Percentiles rank a stretch among this genome's conserved stretches.
Evolutionary conservation across 371 early-diverging fungal genomes (phyloP).

Genomic region (Dichotomocladium elegans): DNA sequence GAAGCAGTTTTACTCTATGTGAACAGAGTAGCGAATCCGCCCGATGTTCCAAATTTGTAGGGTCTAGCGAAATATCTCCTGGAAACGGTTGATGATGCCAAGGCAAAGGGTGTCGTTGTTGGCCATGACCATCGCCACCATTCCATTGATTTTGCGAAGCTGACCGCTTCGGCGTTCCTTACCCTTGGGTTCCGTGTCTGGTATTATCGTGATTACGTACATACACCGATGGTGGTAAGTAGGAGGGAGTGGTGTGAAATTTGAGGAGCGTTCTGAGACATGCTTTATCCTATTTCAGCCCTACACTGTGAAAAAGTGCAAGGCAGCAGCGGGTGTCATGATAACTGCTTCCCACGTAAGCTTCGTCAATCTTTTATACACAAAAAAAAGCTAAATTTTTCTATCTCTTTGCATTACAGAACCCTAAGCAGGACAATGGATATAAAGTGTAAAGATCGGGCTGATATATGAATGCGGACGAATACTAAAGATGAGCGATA

Average conservation of each 20-base stretch:
- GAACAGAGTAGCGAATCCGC: too few relatives aligned
- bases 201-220: conserved; percentile 71
- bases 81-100: conserved; percentile 50
- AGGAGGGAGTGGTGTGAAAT: too few relatives aligned
- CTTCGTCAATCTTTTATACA: not conserved
- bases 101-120: conserved; percentile 80
- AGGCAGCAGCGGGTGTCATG: conserved; percentile 92
- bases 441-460: conserved; percentile 82
- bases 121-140: conserved; percentile 95
- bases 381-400: too few relatives aligned
- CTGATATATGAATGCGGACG: not conserved
- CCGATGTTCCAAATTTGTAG: too few relatives aligned
- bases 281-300: conserved; percentile 45
- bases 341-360: conserved; percentile 92
- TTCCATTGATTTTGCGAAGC: conserved; percentile 77
- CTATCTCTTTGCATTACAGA: conserved; percentile 30
- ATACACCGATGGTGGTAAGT: conserved; percentile 83
- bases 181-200: conserved; percentile 81
- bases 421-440: conserved; percentile 97
- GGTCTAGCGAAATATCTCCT: conserved; percentile 62
- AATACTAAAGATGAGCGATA: not conserved
- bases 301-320: conserved; percentile 73
- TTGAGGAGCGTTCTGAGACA: too few relatives aligned
- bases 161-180: conserved; percentile 86
- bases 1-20: too few relatives aligned